Evolutionary conservation across 1,284 basidiomycete genomes (phyloP).

Genomic region (Apiotrichum montevideense): DNA sequence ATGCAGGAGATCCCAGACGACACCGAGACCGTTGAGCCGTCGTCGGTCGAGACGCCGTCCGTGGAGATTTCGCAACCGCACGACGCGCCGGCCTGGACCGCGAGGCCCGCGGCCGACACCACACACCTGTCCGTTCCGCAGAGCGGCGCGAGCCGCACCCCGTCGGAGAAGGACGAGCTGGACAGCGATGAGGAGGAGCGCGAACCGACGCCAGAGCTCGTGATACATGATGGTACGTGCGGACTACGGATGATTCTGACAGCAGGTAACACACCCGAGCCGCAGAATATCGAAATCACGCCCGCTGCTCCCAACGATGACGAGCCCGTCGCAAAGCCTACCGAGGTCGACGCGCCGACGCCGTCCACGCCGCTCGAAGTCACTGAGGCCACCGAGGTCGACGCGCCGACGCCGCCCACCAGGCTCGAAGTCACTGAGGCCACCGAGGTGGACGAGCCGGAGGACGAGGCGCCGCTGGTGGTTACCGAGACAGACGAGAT

Average conservation of each 20-base stretch:
- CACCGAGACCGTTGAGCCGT: not conserved
- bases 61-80: not conserved
- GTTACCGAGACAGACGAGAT: conserved; percentile 13
- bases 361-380: not conserved
- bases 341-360: not conserved
- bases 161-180: conserved; percentile 1
- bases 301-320: not conserved
- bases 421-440: too few species aligned
- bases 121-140: not conserved
- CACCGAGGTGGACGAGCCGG: not conserved
- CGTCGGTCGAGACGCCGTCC: not conserved
- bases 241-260: not conserved
- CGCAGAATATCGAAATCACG: not conserved
- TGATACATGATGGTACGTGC: not conserved
- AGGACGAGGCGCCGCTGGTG: not conserved
- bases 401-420: not conserved
- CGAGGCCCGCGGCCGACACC: not conserved
- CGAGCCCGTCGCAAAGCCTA: not conserved
- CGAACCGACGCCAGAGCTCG: not conserved
- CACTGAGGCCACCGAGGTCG: not conserved
- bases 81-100: not conserved
- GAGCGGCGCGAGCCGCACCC: too few species aligned
- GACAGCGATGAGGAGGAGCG: not conserved
- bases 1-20: not conserved
- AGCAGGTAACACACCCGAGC: not conserved